These are phyloP conservation scores for Daldinia caldariorum DNA, from an alignment of 495 filamentous ascomycete genomes.

Conservation along the genomic window DNA sequence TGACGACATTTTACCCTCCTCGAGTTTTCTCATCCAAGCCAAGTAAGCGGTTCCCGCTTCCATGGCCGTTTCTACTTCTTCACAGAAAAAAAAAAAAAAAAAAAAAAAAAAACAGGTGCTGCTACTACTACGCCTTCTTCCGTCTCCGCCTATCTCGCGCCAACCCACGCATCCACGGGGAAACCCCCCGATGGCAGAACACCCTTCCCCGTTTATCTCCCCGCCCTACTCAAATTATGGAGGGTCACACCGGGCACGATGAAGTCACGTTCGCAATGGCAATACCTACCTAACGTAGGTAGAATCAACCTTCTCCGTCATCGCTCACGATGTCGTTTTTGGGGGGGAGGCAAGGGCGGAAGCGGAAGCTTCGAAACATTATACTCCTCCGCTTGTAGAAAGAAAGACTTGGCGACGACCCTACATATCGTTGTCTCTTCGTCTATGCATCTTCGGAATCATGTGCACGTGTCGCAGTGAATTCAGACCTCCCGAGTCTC, in stretches of 20 bases:
- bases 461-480: too few relatives aligned
- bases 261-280: neutral
- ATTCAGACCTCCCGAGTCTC: too few relatives aligned
- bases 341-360: neutral
- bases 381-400: neutral
- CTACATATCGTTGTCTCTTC: neutral
- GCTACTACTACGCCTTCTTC: neutral
- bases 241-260: slow-evolving; percentile 29
- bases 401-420: neutral
- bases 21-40: slow-evolving; percentile 14
- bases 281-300: neutral
- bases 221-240: slow-evolving; percentile 31
- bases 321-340: neutral
- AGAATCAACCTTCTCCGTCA: slow-evolving; percentile 32
- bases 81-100: neutral
- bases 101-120: neutral
- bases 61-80: slow-evolving; percentile 6
- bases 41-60: slow-evolving; percentile 38
- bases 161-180: slow-evolving; percentile 15
- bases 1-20: slow-evolving; percentile 19
- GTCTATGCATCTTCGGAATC: neutral
- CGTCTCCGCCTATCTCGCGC: slow-evolving; percentile 29
- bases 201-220: slow-evolving; percentile 27
- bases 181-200: slow-evolving; percentile 34
- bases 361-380: neutral